These are phyloP conservation scores for Sphagnum magellanicum DNA, from an alignment of 228 moss, liverwort and hornwort genomes.

Conservation along the genomic window DNA sequence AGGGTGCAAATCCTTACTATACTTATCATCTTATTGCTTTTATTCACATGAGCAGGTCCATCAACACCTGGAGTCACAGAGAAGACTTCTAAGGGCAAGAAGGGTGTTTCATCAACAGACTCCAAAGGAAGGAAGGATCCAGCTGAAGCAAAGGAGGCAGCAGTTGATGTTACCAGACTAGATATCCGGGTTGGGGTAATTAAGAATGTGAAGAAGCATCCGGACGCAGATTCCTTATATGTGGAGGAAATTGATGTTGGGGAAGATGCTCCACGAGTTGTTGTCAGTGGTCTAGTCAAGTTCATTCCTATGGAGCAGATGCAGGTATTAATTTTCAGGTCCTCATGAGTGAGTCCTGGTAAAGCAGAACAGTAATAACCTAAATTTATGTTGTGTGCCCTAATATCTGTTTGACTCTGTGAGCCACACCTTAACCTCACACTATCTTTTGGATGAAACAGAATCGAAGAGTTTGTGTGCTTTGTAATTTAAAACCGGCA, in stretches of 20 bases:
- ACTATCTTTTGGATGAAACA: conserved; percentile 4
- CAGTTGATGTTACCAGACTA: conserved; percentile 58
- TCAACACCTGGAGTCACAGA: conserved; percentile 13
- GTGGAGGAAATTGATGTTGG: conserved; percentile 95
- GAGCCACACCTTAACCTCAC: too few species aligned
- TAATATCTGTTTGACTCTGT: neutral
- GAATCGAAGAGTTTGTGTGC: conserved; percentile 75
- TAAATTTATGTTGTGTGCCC: conserved; percentile 7
- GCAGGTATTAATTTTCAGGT: conserved; percentile 33
- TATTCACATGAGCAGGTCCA: conserved; percentile 3
- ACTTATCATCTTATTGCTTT: too few species aligned
- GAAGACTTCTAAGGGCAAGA: conserved; percentile 34
- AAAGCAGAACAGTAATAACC: too few species aligned
- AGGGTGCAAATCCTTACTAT: too few species aligned
- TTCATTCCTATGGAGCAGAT: conserved; percentile 73
- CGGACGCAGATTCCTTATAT: conserved; percentile 81
- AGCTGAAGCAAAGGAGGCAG: conserved; percentile 49
- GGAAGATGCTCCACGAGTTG: conserved; percentile 64
- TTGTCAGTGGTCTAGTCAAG: conserved; percentile 91
- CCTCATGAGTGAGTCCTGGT: neutral
- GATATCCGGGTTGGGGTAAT: conserved; percentile 85
- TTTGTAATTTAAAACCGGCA: conserved; percentile 92
- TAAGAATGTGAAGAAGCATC: conserved; percentile 78
- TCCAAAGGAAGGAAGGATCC: conserved; percentile 44
- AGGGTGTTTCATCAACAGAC: conserved; percentile 15